Evolutionary conservation across 2,329 filamentous ascomycete genomes (phyloP), one percentile per base, ranked within the genome.

Genomic region (Colletotrichum orbiculare): DNA sequence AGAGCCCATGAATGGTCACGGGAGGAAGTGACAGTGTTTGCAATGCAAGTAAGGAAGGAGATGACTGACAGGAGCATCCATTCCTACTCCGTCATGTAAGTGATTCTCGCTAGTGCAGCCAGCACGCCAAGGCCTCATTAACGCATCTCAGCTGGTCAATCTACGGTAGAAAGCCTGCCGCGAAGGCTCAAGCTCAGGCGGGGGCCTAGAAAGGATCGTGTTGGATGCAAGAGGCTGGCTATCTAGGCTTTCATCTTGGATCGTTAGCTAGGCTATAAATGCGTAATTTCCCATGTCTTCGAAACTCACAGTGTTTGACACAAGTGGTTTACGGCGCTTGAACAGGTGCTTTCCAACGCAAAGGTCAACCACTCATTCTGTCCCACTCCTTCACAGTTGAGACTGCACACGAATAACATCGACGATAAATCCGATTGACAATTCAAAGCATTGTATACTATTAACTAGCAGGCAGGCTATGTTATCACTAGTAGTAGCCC

Each of bases 1-100:
- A 73, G 76, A 8, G 74, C 72, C 34, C 69, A 79, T n/a, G 73
- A 73, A 7, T 79, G 77, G 77, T 71, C 53, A 33, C 54, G 67
- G 13, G 75, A 75, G 12, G 72, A 78, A 52, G 71, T 72, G 35
- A 52, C 53, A 10, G 58, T 69, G 46, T 72, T 74, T 11, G 64
- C 70, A 17, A 67, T 64, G 0, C 8, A 64, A 4, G 72, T 72
- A 1, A 67, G 71, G 9, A 69, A 67, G 46, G 71, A 75, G 9
- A 58, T 74, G 49, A 68, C 55, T 49, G 56, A 73, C 39, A 60
- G 37, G 4, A 68, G 43, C 8, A 66, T 73, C 11, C 73, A 75
- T 60, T 66, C 68, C 4, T 75, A 74, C 42, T 71, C 76, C 70
- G 73, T 76, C 11, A 72, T 79, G 76, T 79, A 67, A 74, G 77